Base-by-base conservation (phyloP, 148 eudicot species). In the Rheum nobile region DNA sequence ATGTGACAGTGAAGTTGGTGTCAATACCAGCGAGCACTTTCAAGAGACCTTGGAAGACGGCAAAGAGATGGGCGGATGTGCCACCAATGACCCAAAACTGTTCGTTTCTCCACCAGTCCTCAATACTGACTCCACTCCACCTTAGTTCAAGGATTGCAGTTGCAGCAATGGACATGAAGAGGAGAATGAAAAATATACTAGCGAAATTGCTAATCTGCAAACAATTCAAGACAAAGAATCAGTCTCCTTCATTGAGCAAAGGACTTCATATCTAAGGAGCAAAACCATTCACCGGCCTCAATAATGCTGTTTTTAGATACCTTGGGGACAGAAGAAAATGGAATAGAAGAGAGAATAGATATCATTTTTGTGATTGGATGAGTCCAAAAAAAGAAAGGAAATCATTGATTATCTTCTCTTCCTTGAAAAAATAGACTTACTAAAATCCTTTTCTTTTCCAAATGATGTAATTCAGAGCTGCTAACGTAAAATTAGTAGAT, bases 61-160 rank as follows among this genome's bases (percentile, higher is more conserved):
- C 96, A 42, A 91, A 88, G 19, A 88, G 87, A 80, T 90, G 96
- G 34, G 96, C 96, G 0, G 96, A 90, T 14, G 96, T 90, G 17
- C 96, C 96, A 61, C 93, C 96, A 39, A 89, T 91, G 81, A 91
- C 96, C 96, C 96, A 91, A 59, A 91, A 91, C 83, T 91, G 96
- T 39, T 91, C 96, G 72, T 91, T 91, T 80, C 96, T 88, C 96
- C 96, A 91, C 96, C 93, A 91, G 76, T 85, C 96, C 24, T 91
- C 93, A 3, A 91, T 86, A 37, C 88, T 81, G 10, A 91, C 96
- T 63, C 93, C 92, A 52, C 92, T 84, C 96, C 96, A 90, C 68
- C 92, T 71, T 21, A 91, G 86, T 74, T 88, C 96, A 28, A 91
- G 81, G 47, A 91, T 82, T 70, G 93, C 93, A 8, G 96, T 91